A percentile compares a stretch with the other conserved stretches of the same genome.
These are phyloP conservation scores for Zasmidium cellare DNA, from an alignment of 2,329 filamentous ascomycete species.

Conservation along the genomic window DNA sequence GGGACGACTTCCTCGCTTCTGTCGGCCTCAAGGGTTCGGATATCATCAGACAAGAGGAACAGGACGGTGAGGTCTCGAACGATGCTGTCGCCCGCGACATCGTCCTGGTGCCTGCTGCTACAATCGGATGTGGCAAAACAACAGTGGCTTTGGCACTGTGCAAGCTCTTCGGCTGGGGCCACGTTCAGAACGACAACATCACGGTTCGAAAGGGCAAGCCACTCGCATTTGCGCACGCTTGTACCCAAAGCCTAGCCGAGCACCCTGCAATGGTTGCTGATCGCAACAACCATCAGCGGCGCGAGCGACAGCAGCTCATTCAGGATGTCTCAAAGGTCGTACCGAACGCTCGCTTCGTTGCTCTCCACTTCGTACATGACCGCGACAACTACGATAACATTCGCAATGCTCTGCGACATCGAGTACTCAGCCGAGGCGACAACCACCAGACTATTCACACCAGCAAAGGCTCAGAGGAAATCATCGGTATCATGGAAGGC, in stretches of 20 bases:
- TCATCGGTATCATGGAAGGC: slow-evolving; percentile 89
- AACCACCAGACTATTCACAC: slow-evolving; percentile 98
- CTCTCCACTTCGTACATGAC: slow-evolving; percentile 84
- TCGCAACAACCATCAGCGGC: slow-evolving; percentile 87
- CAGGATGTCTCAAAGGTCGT: slow-evolving; percentile 68
- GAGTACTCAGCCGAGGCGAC: slow-evolving; percentile 83
- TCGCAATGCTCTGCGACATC: slow-evolving; percentile 70
- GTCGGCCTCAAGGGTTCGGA: slow-evolving; percentile 86
- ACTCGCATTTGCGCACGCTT: slow-evolving; percentile 71
- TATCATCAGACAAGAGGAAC: slow-evolving; percentile 74
- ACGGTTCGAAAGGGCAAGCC: slow-evolving; percentile 72
- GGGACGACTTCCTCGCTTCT: slow-evolving; percentile 81
- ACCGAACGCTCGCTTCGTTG: slow-evolving; percentile 70
- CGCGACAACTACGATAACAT: slow-evolving; percentile 67
- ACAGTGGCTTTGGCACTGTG: slow-evolving; percentile 80
- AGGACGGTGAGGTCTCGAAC: slow-evolving; percentile 52
- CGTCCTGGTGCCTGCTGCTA: slow-evolving; percentile 86
- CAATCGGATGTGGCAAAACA: slow-evolving; percentile 95
- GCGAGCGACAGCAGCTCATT: slow-evolving; percentile 86
- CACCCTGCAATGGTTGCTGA: slow-evolving; percentile 82
- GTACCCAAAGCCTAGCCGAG: slow-evolving; percentile 64
- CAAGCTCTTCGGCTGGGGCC: slow-evolving; percentile 86
- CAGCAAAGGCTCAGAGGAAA: slow-evolving; percentile 69
- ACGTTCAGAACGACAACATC: slow-evolving; percentile 97
- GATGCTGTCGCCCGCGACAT: slow-evolving; percentile 65